phyloP scores from a whole-genome alignment of 441 rosid species.

The Jatropha multifida region DNA sequence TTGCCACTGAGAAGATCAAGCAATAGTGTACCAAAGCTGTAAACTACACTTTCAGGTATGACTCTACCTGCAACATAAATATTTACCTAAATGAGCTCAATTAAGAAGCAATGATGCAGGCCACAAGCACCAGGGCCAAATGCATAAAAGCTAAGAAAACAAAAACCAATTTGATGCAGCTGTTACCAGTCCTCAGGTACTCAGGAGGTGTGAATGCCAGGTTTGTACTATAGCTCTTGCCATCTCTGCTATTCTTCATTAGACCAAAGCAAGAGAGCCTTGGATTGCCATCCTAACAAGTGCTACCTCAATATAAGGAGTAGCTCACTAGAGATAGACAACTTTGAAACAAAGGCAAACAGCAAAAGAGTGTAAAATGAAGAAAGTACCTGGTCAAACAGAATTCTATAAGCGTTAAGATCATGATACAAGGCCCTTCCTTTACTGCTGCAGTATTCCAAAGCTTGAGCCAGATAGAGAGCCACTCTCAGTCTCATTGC shows the following conservation, averaged over 20 bases:
- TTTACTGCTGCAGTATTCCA: constrained; percentile 83
- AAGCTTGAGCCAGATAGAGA: constrained; percentile 84
- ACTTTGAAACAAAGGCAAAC: constrained; percentile 5
- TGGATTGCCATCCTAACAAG: constrained; percentile 85
- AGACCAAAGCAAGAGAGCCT: constrained; percentile 97
- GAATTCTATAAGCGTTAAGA: constrained; percentile 89
- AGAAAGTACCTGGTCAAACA: constrained; percentile 81
- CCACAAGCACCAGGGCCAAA: neutral
- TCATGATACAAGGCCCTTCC: constrained; percentile 96
- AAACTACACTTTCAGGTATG: constrained; percentile 85
- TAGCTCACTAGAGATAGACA: constrained; percentile 17
- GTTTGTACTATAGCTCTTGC: constrained; percentile 97
- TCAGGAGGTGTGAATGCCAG: constrained; percentile 99
- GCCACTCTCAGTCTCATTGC: constrained; percentile 96
- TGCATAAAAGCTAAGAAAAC: neutral
- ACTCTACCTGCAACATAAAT: constrained; percentile 72
- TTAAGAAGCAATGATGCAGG: constrained; percentile 5
- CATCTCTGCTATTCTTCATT: constrained; percentile 97
- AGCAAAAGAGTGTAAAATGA: constrained; percentile 20
- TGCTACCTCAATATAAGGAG: constrained; percentile 23
- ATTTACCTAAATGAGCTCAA: constrained; percentile 20
- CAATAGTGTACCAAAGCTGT: constrained; percentile 95
- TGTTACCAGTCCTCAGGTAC: constrained; percentile 86
- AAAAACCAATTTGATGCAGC: constrained; percentile 3
- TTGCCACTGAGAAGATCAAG: constrained; percentile 98